Percentiles rank a stretch among this genome's conserved stretches.
Conservation (phyloP, 2,329 filamentous ascomycete genomes). For the Penicillium digitatum region DNA sequence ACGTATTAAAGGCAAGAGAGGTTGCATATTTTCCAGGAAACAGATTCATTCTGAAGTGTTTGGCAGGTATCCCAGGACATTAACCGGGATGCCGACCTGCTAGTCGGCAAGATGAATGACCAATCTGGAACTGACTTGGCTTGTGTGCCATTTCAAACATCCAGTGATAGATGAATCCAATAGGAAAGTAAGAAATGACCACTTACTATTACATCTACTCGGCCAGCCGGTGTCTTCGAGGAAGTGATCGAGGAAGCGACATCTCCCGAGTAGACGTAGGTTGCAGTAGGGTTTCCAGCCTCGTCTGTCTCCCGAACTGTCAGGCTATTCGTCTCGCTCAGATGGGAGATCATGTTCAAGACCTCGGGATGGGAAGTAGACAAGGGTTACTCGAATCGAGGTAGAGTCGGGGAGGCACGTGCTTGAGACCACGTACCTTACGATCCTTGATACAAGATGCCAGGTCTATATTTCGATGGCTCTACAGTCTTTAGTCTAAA, state of each 20-base stretch:
- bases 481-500: not conserved
- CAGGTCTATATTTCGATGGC: not conserved
- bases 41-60: not conserved
- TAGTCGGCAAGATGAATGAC: not conserved
- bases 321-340: constrained; percentile 8
- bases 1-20: not conserved
- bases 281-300: constrained; percentile 47
- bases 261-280: constrained; percentile 46
- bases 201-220: constrained; percentile 47
- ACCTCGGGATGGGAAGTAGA: not conserved
- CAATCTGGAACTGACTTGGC: not conserved
- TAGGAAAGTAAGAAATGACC: not conserved
- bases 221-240: constrained; percentile 20
- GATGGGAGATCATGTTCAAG: not conserved
- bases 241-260: constrained; percentile 9
- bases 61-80: not conserved
- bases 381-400: not conserved
- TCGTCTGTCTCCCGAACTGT: constrained; percentile 46
- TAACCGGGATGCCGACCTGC: not conserved
- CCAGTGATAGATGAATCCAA: not conserved
- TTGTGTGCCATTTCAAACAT: not conserved
- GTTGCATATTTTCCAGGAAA: not conserved
- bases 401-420: constrained; percentile 5
- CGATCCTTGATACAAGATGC: not conserved
- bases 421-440: constrained; percentile 1